A percentile compares a stretch with the other conserved stretches of the same genome.
Evolutionary conservation across 2,329 filamentous ascomycete species (phyloP).

Genomic region (Fusarium sp.): DNA sequence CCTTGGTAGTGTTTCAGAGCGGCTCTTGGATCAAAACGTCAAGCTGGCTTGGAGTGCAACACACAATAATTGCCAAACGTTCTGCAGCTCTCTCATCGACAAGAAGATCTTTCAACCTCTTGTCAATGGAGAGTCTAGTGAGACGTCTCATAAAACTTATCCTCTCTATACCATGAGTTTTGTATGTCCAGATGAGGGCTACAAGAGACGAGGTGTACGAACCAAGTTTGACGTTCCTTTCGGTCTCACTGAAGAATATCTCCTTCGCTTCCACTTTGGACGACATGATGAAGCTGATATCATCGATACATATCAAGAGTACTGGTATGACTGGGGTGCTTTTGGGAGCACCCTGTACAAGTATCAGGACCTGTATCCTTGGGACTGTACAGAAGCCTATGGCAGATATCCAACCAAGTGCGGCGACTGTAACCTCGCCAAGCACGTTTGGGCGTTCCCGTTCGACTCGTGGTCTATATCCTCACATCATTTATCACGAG

Average conservation of each 20-base stretch:
- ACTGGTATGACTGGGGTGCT: slow-evolving; percentile 59
- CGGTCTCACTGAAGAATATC: slow-evolving; percentile 57
- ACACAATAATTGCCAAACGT: slow-evolving; percentile 53
- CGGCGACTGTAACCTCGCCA: slow-evolving; percentile 55
- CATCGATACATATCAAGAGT: slow-evolving; percentile 56
- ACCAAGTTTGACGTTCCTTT: slow-evolving; percentile 52
- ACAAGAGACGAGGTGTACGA: slow-evolving; percentile 39
- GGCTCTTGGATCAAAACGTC: slow-evolving; percentile 43
- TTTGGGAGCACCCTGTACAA: slow-evolving; percentile 53
- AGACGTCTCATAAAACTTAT: not conserved
- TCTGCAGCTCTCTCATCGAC: slow-evolving; percentile 52
- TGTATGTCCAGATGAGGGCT: slow-evolving; percentile 47
- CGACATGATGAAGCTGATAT: slow-evolving; percentile 55
- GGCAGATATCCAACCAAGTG: slow-evolving; percentile 51
- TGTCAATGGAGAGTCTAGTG: slow-evolving; percentile 7
- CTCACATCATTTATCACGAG: slow-evolving; percentile 52
- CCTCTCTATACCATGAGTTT: slow-evolving; percentile 56
- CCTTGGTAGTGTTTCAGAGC: slow-evolving; percentile 45
- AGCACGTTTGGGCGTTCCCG: slow-evolving; percentile 58
- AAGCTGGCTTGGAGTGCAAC: slow-evolving; percentile 47
- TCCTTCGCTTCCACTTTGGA: slow-evolving; percentile 53
- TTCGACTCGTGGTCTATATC: slow-evolving; percentile 58
- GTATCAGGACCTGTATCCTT: slow-evolving; percentile 57
- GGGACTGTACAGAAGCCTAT: slow-evolving; percentile 61
- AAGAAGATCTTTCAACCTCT: slow-evolving; percentile 45